phyloP scores from a whole-genome alignment of 257 asterid species.

The Gentiana macrophylla region DNA sequence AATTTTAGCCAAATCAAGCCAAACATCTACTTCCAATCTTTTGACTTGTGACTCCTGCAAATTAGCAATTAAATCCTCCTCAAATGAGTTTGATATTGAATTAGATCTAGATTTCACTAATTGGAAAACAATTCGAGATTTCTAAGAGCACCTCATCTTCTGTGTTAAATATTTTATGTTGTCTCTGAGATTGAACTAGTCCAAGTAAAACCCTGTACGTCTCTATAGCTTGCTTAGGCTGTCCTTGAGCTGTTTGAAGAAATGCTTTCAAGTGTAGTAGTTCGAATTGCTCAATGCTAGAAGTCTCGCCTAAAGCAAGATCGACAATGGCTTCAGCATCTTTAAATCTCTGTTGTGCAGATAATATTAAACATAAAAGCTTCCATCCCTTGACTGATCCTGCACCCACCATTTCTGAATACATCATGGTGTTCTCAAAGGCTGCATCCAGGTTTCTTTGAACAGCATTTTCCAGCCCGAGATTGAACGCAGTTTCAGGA shows the following conservation, averaged over 20 bases:
- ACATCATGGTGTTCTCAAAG: constrained; percentile 41
- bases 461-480: constrained; percentile 57
- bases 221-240: constrained; percentile 79
- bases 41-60: constrained; percentile 30
- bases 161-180: constrained; percentile 12
- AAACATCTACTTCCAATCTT: constrained; percentile 54
- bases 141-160: constrained; percentile 22
- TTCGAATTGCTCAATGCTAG: constrained; percentile 48
- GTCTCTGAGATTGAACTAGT: constrained; percentile 47
- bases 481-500: constrained; percentile 44
- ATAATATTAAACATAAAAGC: constrained; percentile 57
- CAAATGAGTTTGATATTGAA: too few species aligned
- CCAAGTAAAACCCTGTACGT: constrained; percentile 61
- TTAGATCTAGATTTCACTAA: too few species aligned
- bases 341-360: constrained; percentile 59
- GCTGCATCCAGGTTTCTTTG: constrained; percentile 63
- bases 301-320: constrained; percentile 71
- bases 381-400: constrained; percentile 63
- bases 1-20: constrained; percentile 83
- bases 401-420: constrained; percentile 44
- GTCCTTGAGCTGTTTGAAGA: constrained; percentile 53
- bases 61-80: constrained; percentile 2
- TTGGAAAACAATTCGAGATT: too few species aligned
- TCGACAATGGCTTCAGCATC: constrained; percentile 74
- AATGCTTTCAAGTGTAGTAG: constrained; percentile 70